phyloP scores from a whole-genome alignment of 805 yeast genomes.

The Grigorovia transvaalensis region DNA sequence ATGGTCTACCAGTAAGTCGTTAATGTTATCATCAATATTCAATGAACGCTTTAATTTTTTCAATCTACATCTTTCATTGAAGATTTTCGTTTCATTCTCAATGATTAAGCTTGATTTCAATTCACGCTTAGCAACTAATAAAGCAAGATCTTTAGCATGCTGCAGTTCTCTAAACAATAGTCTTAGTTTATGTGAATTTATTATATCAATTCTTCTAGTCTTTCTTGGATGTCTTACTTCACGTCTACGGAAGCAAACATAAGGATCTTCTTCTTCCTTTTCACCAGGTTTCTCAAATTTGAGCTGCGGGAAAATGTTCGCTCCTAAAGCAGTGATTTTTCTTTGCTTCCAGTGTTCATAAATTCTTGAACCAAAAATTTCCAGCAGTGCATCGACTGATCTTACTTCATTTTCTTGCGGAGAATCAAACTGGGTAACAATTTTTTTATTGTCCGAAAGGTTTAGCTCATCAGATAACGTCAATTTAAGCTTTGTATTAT shows the following conservation, averaged over 20 bases:
- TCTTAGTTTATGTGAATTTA: constrained; percentile 76
- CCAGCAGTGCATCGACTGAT: constrained; percentile 39
- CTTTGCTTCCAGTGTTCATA: constrained; percentile 78
- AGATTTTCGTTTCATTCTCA: constrained; percentile 54
- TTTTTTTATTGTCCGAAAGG: constrained; percentile 34
- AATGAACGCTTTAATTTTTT: constrained; percentile 66
- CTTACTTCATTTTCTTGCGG: constrained; percentile 32
- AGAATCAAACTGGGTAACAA: constrained; percentile 44
- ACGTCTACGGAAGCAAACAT: constrained; percentile 89
- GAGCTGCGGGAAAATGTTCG: constrained; percentile 59
- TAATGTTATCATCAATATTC: constrained; percentile 54
- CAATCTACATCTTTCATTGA: constrained; percentile 60
- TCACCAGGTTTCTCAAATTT: constrained; percentile 81
- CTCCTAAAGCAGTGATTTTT: constrained; percentile 60
- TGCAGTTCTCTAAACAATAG: constrained; percentile 65
- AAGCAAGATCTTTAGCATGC: constrained; percentile 58
- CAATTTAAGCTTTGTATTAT: constrained; percentile 45
- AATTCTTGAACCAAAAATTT: constrained; percentile 50
- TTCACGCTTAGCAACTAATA: constrained; percentile 62
- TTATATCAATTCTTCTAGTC: constrained; percentile 87
- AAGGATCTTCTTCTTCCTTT: constrained; percentile 90
- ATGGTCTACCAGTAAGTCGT: constrained; percentile 45
- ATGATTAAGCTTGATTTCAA: constrained; percentile 36
- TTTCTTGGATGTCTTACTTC: constrained; percentile 93
- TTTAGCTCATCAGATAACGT: constrained; percentile 46